These are phyloP conservation scores for Plasmodium berghei DNA, from an alignment of 169 alveolate genomes.

Conservation along the genomic window DNA sequence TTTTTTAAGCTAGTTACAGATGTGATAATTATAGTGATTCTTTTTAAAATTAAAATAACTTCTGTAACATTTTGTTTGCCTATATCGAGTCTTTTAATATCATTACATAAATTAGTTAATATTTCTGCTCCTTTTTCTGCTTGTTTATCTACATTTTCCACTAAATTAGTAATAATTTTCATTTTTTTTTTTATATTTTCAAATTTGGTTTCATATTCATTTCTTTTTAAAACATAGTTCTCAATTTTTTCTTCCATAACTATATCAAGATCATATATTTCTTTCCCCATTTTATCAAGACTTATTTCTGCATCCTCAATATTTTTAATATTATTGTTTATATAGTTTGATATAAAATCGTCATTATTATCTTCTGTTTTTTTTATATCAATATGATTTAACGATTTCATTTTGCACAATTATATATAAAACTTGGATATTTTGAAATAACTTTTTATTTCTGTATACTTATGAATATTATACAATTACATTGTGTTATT, in stretches of 20 bases:
- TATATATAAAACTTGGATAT: not conserved
- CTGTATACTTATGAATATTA: too few species aligned
- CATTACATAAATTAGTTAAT: conserved; percentile 46
- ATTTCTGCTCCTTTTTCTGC: conserved; percentile 59
- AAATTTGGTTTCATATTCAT: conserved; percentile 48
- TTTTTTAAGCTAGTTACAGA: conserved; percentile 63
- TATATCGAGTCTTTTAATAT: conserved; percentile 65
- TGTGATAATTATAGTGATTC: conserved; percentile 65
- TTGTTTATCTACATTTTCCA: conserved; percentile 55
- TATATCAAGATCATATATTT: conserved; percentile 31
- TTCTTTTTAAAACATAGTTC: conserved; percentile 17
- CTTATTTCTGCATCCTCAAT: conserved; percentile 33
- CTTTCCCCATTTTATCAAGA: conserved; percentile 33
- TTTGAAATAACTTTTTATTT: too few species aligned
- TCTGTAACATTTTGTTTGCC: conserved; percentile 74
- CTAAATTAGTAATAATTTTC: conserved; percentile 29
- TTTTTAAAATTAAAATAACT: conserved; percentile 60
- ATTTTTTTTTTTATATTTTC: conserved; percentile 46
- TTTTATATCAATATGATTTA: not conserved
- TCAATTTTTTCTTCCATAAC: conserved; percentile 37
- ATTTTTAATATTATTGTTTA: conserved; percentile 37
- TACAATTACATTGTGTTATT: too few species aligned
- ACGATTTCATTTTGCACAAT: not conserved
- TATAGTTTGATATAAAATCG: conserved; percentile 36
- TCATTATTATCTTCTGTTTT: not conserved